phyloP scores from a whole-genome alignment of 192 early-diverging fungal species.

The Rhizophagus sp. region DNA sequence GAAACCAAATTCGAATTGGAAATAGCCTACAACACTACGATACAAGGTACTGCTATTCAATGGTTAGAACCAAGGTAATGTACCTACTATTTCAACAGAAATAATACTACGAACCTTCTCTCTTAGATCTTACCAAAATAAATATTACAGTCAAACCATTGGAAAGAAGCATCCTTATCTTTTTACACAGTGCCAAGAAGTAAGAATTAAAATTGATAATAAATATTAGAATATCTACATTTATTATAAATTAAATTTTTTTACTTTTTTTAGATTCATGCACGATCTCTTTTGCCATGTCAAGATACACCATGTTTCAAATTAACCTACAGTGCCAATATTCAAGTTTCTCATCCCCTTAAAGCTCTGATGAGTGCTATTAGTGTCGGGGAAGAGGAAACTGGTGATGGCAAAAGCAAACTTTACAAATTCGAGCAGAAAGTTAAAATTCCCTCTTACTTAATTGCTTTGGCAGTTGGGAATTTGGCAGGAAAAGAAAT shows the following conservation, averaged over 20 bases:
- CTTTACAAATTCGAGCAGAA: slow-evolving; percentile 84
- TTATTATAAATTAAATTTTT: neutral
- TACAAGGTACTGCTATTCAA: slow-evolving; percentile 85
- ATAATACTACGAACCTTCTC: neutral
- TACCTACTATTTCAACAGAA: neutral
- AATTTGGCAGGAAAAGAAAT: slow-evolving; percentile 80
- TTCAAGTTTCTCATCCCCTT: slow-evolving; percentile 68
- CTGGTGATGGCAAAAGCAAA: slow-evolving; percentile 46
- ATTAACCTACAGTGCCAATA: slow-evolving; percentile 82
- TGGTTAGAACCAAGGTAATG: slow-evolving; percentile 78
- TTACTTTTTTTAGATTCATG: slow-evolving; percentile 68
- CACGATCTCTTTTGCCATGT: slow-evolving; percentile 87
- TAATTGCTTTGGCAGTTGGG: slow-evolving; percentile 93
- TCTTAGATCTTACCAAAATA: neutral
- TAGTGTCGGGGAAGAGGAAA: slow-evolving; percentile 55
- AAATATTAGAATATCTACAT: neutral
- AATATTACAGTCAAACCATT: slow-evolving; percentile 74
- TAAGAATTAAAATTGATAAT: slow-evolving; percentile 26
- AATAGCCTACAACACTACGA: slow-evolving; percentile 79
- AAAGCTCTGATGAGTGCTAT: slow-evolving; percentile 95
- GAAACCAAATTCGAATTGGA: slow-evolving; percentile 57
- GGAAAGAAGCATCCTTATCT: slow-evolving; percentile 94
- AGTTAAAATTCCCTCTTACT: slow-evolving; percentile 91
- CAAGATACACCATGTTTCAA: slow-evolving; percentile 89
- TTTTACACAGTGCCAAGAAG: slow-evolving; percentile 94